Percentiles rank a stretch among this genome's conserved stretches.
Evolutionary conservation across 805 yeast genomes (phyloP).

Genomic region (Suhomyces pyralidae): DNA sequence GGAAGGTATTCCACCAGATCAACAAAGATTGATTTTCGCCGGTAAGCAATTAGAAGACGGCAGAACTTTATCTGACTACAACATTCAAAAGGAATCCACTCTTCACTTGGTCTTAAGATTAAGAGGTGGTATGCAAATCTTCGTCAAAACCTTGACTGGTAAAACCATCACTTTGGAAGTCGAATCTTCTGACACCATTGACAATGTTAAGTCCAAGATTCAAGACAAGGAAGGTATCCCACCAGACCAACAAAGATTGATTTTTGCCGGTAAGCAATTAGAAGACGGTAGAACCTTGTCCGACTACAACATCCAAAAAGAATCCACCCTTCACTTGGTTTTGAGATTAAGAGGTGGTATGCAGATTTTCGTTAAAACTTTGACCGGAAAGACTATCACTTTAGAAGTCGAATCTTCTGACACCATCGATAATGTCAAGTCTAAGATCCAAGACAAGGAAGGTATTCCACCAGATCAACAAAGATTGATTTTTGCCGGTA

Average conservation of each 20-base stretch:
- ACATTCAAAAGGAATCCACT: conserved; percentile 99
- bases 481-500: conserved; percentile 50
- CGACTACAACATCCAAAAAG: conserved; percentile 99
- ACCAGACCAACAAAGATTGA: conserved; percentile 49
- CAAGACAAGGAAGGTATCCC: conserved; percentile 46
- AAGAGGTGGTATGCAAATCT: conserved; percentile 66
- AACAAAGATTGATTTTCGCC: conserved; percentile 49
- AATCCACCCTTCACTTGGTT: conserved; percentile 95
- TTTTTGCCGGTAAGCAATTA: conserved; percentile 47
- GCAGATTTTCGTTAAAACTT: conserved; percentile 43
- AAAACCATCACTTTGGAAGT: conserved; percentile 85
- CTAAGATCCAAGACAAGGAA: conserved; percentile 43
- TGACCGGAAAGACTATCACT: conserved; percentile 69
- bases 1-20: conserved; percentile 47
- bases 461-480: conserved; percentile 48
- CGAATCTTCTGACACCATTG: conserved; percentile 96
- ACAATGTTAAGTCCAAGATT: conserved; percentile 64
- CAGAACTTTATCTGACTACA: conserved; percentile 98
- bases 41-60: conserved; percentile 63
- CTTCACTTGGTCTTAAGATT: conserved; percentile 94
- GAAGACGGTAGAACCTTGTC: conserved; percentile 92
- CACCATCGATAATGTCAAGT: conserved; percentile 86
- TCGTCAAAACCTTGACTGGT: conserved; percentile 54
- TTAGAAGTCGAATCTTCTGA: conserved; percentile 97
- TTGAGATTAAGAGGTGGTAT: conserved; percentile 90